Conservation (phyloP, 805 yeast species). For the Torulaspora delbrueckii region DNA sequence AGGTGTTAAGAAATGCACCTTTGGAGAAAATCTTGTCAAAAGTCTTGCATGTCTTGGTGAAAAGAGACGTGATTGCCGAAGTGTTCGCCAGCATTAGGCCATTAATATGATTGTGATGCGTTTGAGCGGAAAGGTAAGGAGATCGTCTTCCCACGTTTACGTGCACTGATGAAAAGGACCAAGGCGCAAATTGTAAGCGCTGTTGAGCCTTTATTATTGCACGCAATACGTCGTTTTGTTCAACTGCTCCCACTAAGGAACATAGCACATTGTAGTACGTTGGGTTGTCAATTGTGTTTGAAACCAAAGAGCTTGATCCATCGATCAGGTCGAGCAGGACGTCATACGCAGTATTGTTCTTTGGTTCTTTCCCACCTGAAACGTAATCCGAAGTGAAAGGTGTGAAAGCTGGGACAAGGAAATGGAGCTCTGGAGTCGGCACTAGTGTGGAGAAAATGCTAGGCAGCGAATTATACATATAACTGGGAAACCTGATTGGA, state of each 20-base stretch:
- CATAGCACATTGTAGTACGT: conserved; percentile 67
- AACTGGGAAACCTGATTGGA: conserved; percentile 85
- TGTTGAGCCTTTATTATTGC: conserved; percentile 60
- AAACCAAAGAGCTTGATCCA: conserved; percentile 70
- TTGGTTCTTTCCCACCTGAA: conserved; percentile 51
- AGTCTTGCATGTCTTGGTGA: conserved; percentile 63
- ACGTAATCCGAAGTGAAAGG: conserved; percentile 73
- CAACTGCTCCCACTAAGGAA: conserved; percentile 57
- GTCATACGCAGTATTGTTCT: conserved; percentile 72
- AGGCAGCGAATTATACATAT: conserved; percentile 80
- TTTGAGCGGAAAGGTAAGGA: conserved; percentile 39
- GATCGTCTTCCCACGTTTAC: conserved; percentile 72
- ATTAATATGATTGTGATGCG: conserved; percentile 42
- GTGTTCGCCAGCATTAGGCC: conserved; percentile 84
- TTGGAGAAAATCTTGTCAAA: conserved; percentile 76
- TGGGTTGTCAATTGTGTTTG: conserved; percentile 40
- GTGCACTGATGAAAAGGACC: conserved; percentile 78
- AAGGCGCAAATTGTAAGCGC: conserved; percentile 72
- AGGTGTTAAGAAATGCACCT: conserved; percentile 79
- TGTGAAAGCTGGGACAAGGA: conserved; percentile 64
- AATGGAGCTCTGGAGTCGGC: conserved; percentile 82
- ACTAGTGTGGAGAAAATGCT: conserved; percentile 76
- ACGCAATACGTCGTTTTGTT: conserved; percentile 67
- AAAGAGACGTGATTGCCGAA: conserved; percentile 63
- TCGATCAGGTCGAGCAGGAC: conserved; percentile 77